phyloP scores from a whole-genome alignment of 805 yeast species.

The Wickerhamomyces rabaulensis region DNA sequence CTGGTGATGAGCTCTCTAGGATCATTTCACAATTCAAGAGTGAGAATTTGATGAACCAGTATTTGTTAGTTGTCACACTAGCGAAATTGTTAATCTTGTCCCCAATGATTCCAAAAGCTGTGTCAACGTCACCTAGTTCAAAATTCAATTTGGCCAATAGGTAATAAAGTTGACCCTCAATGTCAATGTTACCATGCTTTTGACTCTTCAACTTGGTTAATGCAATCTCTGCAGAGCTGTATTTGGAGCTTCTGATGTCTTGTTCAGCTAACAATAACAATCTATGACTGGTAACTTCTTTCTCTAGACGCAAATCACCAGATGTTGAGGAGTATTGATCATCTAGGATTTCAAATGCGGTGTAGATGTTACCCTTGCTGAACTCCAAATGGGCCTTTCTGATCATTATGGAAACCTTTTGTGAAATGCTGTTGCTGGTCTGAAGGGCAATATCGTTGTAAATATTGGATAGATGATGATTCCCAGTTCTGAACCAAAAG shows the following conservation, averaged over 20 bases:
- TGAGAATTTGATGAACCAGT: constrained; percentile 41
- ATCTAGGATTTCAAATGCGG: constrained; percentile 32
- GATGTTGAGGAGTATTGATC: constrained; percentile 22
- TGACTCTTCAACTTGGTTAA: constrained; percentile 20
- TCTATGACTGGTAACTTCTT: constrained; percentile 36
- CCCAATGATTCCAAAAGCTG: constrained; percentile 19
- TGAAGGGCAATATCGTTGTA: constrained; percentile 44
- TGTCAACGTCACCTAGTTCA: constrained; percentile 17
- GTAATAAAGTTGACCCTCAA: constrained; percentile 24
- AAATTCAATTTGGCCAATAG: constrained; percentile 20
- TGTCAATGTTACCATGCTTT: constrained; percentile 22
- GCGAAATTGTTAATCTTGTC: constrained; percentile 12
- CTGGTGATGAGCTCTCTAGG: constrained; percentile 36
- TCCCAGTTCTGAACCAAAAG: constrained; percentile 51
- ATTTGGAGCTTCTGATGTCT: constrained; percentile 24
- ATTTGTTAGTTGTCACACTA: constrained; percentile 26
- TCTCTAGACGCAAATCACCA: constrained; percentile 26
- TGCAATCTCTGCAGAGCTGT: constrained; percentile 20
- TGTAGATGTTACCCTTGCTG: constrained; percentile 35
- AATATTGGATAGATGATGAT: constrained; percentile 37
- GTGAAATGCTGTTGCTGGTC: constrained; percentile 32
- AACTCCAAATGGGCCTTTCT: constrained; percentile 35
- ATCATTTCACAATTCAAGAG: constrained; percentile 43
- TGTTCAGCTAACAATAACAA: constrained; percentile 33
- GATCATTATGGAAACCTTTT: constrained; percentile 33